Base-by-base conservation (phyloP, 2,329 filamentous ascomycete species). In the Geosmithia morbida region DNA sequence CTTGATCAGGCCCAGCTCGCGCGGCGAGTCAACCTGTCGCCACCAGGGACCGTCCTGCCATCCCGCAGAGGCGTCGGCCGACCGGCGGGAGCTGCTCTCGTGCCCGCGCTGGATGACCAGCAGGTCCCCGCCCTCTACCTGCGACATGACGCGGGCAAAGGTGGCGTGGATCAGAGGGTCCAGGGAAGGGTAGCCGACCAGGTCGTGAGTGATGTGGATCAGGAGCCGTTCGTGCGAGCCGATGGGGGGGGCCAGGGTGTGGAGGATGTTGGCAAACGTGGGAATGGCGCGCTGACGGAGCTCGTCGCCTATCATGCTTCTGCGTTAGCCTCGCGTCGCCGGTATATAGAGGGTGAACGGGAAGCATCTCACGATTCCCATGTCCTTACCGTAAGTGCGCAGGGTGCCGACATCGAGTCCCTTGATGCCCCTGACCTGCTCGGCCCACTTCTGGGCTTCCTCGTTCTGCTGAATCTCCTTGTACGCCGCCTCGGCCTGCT, bases 41-140 rank as follows among this genome's bases (percentile, higher is more conserved):
- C 92, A 98, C 92, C 92, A 98, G 2, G 92, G 92, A 0, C 92
- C 92, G 57, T 97, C 90, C 44, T 81, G 84, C 89, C 92, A 98
- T 51, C 85, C 84, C 39, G 75, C 72, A 26, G 70, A 68, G 17
- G 68, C 70, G 46, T 80, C 76, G 22, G 69, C 49, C 71, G 79
- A 79, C 41, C 75, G 74, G 42, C 81, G 77, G 43, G 81, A 81
- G 44, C 81, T 77, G 45, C 82, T 86, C 65, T 97, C 92, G 51
- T 87, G 85, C 18, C 92, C 92, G 39, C 89, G 85, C 66, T 98
- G 92, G 51, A 97, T 81, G 48, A 98, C 92, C 47, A 97, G 75
- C 17, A 98, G 74, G 58, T 97, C 92, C 48, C 92, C 92, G 53
- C 92, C 92, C 66, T 98, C 92, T 43, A 98, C 92, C 67, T 98